Base-by-base conservation (phyloP, 1,139 yeast genomes). In the Candida sojae region DNA sequence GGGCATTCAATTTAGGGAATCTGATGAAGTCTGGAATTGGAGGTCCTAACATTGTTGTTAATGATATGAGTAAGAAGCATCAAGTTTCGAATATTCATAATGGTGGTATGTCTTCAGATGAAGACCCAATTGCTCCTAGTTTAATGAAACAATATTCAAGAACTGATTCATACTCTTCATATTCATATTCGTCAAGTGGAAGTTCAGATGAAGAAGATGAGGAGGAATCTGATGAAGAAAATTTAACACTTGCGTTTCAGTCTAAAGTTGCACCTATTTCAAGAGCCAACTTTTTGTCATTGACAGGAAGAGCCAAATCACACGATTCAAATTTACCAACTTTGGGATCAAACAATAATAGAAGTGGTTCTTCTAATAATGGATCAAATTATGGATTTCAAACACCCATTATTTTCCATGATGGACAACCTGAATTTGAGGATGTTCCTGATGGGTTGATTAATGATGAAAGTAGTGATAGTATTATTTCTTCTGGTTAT, bases 231-330 rank as follows among this genome's bases (percentile, higher is more conserved):
- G 70, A 68, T 47, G 79, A 69, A 43, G 79, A 69, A 44, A 79
- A 82, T 55, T 63, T 82, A 52, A 81, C 84, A 0, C 66, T 82
- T 33, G 82, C 80, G 10, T 77, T 82, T 53, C 70, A 79, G 2
- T 72, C 79, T 2, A 73, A 75, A 51, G 67, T 75, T 7, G 62
- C 66, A 1, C 74, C 66, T 48, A 69, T 67, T 23, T 50, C 68
- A 3, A 57, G 73, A 29, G 78, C 80, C 2, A 69, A 68, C 11
- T 71, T 71, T 47, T 58, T 75, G n/a, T 53, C 68, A 1, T 55
- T 68, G 44, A 58, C 62, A 36, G 66, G 67, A 37, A 58, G 80
- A 39, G 71, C 79, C 5, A 70, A 67, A 52, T 75, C 80, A 2
- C 78, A 76, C 52, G 80, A 76, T 43, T 73, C 79, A 9, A 70